A percentile compares a stretch with the other conserved stretches of the same genome.
phyloP scores from a whole-genome alignment of 176 grass and related monocot genomes.

The Triticum monococcum region DNA sequence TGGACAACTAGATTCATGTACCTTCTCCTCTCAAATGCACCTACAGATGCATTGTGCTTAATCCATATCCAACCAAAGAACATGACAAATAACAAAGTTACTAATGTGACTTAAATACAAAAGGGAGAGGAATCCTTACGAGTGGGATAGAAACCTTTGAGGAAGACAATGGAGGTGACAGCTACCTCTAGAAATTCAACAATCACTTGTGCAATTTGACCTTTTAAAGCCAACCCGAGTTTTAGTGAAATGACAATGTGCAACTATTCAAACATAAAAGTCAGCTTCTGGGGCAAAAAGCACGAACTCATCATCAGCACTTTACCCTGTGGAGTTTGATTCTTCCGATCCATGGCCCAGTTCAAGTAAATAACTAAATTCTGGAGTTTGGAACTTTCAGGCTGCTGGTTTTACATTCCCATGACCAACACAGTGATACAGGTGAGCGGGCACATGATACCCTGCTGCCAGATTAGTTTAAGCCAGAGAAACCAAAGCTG shows the following conservation, averaged over 20 bases:
- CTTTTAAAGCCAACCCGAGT: slow-evolving; percentile 34
- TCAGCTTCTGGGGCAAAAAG: background rate
- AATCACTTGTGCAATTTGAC: slow-evolving; percentile 71
- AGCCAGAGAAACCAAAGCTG: slow-evolving; percentile 22
- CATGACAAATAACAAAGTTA: background rate
- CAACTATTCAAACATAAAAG: slow-evolving; percentile 23
- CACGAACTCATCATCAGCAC: background rate
- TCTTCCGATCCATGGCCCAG: slow-evolving; percentile 69
- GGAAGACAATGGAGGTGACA: slow-evolving; percentile 90
- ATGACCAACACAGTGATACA: background rate
- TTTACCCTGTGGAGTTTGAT: slow-evolving; percentile 78
- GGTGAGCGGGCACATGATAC: background rate
- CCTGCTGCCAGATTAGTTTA: background rate
- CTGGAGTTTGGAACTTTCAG: slow-evolving; percentile 2
- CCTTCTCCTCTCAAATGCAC: slow-evolving; percentile 97
- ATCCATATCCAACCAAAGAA: background rate
- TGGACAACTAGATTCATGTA: slow-evolving; percentile 97
- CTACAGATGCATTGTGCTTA: slow-evolving; percentile 44
- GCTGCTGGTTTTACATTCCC: slow-evolving; percentile 5
- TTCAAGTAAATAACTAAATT: slow-evolving; percentile 3
- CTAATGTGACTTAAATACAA: slow-evolving; percentile 14
- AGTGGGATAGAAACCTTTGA: slow-evolving; percentile 84
- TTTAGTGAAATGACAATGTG: slow-evolving; percentile 8
- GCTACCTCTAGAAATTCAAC: slow-evolving; percentile 96
- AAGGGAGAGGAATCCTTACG: slow-evolving; percentile 40